Conservation (phyloP, 768 basidiomycete genomes). For the Boletus rufocinnamomeus region DNA sequence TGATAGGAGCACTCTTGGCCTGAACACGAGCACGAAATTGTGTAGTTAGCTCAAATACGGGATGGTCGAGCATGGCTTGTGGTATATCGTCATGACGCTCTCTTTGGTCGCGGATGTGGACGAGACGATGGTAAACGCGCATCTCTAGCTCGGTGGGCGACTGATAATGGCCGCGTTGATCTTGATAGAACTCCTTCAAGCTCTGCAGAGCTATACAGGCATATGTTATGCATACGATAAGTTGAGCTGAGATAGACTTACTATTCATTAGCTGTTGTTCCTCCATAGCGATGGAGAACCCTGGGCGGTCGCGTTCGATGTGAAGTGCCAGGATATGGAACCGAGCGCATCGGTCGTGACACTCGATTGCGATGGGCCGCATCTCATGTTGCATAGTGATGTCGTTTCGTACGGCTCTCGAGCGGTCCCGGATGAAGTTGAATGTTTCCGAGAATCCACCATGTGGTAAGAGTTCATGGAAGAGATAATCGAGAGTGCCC, state of each 20-base stretch:
- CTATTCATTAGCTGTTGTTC: constrained; percentile 92
- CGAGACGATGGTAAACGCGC: constrained; percentile 91
- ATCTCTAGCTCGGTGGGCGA: constrained; percentile 92
- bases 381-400: constrained; percentile 91
- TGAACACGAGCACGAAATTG: constrained; percentile 82
- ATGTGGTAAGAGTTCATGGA: constrained; percentile 72
- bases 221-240: constrained; percentile 3
- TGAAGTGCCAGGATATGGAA: constrained; percentile 90
- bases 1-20: constrained; percentile 71
- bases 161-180: constrained; percentile 65
- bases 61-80: constrained; percentile 60
- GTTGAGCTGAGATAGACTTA: constrained; percentile 40
- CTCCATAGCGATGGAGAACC: constrained; percentile 70
- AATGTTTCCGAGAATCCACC: constrained; percentile 71
- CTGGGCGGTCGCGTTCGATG: constrained; percentile 52
- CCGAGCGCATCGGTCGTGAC: constrained; percentile 90
- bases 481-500: constrained; percentile 91
- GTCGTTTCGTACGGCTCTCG: constrained; percentile 87
- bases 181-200: constrained; percentile 91
- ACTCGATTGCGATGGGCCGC: constrained; percentile 77
- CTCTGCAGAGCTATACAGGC: constrained; percentile 75
- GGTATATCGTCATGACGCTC: constrained; percentile 79
- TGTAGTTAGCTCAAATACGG: constrained; percentile 82
- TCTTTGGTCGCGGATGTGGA: constrained; percentile 83
- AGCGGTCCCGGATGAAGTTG: constrained; percentile 90